phyloP scores from a whole-genome alignment of 208 protist species.

The Herpetomonas tarakana region DNA sequence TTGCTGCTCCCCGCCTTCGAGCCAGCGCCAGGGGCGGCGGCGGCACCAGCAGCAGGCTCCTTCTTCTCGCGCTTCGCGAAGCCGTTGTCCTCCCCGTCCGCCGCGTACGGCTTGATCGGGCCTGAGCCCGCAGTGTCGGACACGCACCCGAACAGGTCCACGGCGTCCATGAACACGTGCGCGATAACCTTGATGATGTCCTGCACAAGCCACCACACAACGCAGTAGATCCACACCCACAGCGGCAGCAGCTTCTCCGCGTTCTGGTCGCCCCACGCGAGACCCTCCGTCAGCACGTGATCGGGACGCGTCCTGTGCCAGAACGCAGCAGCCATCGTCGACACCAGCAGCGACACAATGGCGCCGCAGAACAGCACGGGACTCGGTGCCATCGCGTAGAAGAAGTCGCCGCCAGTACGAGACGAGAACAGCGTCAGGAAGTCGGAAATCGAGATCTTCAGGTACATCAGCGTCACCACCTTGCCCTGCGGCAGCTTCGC shows the following conservation, averaged over 20 bases:
- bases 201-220: constrained; percentile 90
- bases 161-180: constrained; percentile 61
- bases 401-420: constrained; percentile 72
- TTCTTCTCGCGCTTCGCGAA: neutral
- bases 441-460: constrained; percentile 89
- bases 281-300: constrained; percentile 62
- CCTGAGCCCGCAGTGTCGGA: constrained; percentile 36
- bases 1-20: constrained; percentile 5
- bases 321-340: constrained; percentile 66
- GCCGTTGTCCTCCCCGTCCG: constrained; percentile 10
- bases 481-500: constrained; percentile 62
- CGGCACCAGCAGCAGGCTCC: neutral
- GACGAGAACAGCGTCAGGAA: constrained; percentile 90
- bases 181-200: constrained; percentile 76
- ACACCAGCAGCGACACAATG: constrained; percentile 63
- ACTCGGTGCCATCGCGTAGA: constrained; percentile 64
- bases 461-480: constrained; percentile 83
- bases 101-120: constrained; percentile 28
- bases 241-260: constrained; percentile 67
- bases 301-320: constrained; percentile 62
- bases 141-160: constrained; percentile 73
- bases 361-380: constrained; percentile 59
- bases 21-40: neutral
- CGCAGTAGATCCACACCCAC: constrained; percentile 90
- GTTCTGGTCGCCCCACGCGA: constrained; percentile 49